Percentiles rank a stretch among this genome's conserved stretches.
phyloP scores from a whole-genome alignment of 768 basidiomycete genomes.

The Phylloporus rhodoxanthus region DNA sequence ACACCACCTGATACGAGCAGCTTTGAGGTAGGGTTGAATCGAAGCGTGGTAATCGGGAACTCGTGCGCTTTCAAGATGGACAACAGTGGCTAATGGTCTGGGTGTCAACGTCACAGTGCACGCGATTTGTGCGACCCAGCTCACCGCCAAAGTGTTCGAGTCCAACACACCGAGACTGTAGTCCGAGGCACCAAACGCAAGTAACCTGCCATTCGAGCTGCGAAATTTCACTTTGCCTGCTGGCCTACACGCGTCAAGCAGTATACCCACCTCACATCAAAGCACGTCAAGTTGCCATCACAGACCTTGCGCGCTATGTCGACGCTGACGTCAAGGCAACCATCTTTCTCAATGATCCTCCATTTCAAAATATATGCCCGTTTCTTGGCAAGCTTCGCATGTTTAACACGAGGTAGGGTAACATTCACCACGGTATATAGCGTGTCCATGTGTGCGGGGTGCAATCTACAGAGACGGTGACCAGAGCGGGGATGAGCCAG shows the following conservation, averaged over 20 bases:
- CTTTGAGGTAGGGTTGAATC: conserved; percentile 80
- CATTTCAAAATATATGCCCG: conserved; percentile 67
- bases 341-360: conserved; percentile 57
- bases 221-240: conserved; percentile 3
- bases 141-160: conserved; percentile 67
- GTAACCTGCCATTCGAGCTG: conserved; percentile 73
- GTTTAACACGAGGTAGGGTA: conserved; percentile 50
- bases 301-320: conserved; percentile 66
- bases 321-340: conserved; percentile 52
- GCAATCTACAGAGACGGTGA: conserved; percentile 41
- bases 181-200: conserved; percentile 87
- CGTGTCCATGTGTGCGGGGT: conserved; percentile 44
- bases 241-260: conserved; percentile 1
- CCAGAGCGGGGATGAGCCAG: neutral
- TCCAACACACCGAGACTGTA: conserved; percentile 81
- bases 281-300: conserved; percentile 77
- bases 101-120: neutral
- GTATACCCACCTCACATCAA: conserved; percentile 71
- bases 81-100: conserved; percentile 60
- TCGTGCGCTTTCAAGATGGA: conserved; percentile 92
- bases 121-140: conserved; percentile 16
- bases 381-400: conserved; percentile 48
- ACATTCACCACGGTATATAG: conserved; percentile 74
- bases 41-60: conserved; percentile 84
- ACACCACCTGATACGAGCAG: conserved; percentile 85